A percentile compares a stretch with the other conserved stretches of the same genome.
These are phyloP conservation scores for Rhytidhysteron rufulum DNA, from an alignment of 2,329 filamentous ascomycete species.

Conservation along the genomic window DNA sequence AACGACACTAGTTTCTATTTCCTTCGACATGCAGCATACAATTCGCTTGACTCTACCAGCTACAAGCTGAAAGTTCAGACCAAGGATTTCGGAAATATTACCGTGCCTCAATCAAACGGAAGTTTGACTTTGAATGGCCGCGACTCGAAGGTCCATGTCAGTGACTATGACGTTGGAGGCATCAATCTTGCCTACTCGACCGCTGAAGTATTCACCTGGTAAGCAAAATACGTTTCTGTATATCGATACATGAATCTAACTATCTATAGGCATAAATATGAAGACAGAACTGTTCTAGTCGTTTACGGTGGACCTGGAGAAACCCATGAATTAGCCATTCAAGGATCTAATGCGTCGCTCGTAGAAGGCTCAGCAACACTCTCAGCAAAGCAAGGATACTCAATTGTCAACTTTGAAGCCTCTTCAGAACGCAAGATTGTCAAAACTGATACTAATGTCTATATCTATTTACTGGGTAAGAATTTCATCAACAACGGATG, in stretches of 20 bases:
- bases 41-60: constrained; percentile 51
- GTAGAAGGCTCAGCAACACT: constrained; percentile 41
- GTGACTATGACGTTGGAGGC: constrained; percentile 62
- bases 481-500: not conserved
- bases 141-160: constrained; percentile 65
- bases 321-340: constrained; percentile 58
- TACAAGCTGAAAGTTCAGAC: constrained; percentile 65
- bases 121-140: constrained; percentile 56
- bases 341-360: constrained; percentile 29
- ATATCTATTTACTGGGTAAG: constrained; percentile 55
- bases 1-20: constrained; percentile 60
- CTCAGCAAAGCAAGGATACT: constrained; percentile 35
- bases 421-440: constrained; percentile 52
- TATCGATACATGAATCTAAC: constrained; percentile 1
- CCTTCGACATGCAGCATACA: constrained; percentile 61
- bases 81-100: constrained; percentile 51
- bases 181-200: constrained; percentile 62
- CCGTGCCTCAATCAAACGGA: constrained; percentile 57
- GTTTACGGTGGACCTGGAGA: constrained; percentile 63
- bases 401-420: constrained; percentile 54
- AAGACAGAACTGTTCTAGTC: constrained; percentile 56
- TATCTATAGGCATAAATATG: constrained; percentile 65
- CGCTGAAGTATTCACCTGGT: constrained; percentile 63
- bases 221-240: not conserved
- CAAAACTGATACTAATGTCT: constrained; percentile 46